phyloP scores from a whole-genome alignment of 805 yeast species.

The Cyberlindnera nakhonratchasimensis region DNA sequence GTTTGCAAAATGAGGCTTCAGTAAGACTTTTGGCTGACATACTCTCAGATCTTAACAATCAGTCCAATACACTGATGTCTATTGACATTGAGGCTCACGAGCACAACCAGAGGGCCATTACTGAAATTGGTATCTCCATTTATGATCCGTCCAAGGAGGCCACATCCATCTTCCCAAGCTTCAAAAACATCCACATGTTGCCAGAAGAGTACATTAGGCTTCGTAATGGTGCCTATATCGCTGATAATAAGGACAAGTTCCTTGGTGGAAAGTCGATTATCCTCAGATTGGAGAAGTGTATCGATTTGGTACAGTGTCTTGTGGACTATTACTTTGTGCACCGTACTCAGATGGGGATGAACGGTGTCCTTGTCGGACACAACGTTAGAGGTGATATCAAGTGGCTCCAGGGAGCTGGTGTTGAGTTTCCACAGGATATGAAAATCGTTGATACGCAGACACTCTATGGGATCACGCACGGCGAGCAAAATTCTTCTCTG shows the following conservation, averaged over 20 bases:
- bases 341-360: slow-evolving; percentile 27
- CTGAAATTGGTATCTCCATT: slow-evolving; percentile 57
- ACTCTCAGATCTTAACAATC: slow-evolving; percentile 13
- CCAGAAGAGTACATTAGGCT: slow-evolving; percentile 40
- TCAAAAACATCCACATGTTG: slow-evolving; percentile 41
- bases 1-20: slow-evolving; percentile 6
- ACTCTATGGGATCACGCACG: slow-evolving; percentile 40
- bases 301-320: slow-evolving; percentile 38
- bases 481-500: slow-evolving; percentile 39
- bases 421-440: slow-evolving; percentile 38
- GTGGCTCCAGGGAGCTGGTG: slow-evolving; percentile 47
- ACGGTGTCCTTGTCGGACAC: slow-evolving; percentile 55
- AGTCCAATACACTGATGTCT: slow-evolving; percentile 30
- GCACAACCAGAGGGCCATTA: slow-evolving; percentile 36
- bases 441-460: slow-evolving; percentile 45
- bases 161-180: slow-evolving; percentile 36
- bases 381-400: slow-evolving; percentile 50
- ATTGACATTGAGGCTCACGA: slow-evolving; percentile 61
- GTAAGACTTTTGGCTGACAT: slow-evolving; percentile 9
- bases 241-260: slow-evolving; percentile 49
- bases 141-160: slow-evolving; percentile 50
- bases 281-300: slow-evolving; percentile 36
- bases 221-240: slow-evolving; percentile 51
- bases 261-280: slow-evolving; percentile 47
- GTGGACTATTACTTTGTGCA: slow-evolving; percentile 41